Base-by-base conservation (phyloP, 495 filamentous ascomycete genomes). In the Echria macrotheca region DNA sequence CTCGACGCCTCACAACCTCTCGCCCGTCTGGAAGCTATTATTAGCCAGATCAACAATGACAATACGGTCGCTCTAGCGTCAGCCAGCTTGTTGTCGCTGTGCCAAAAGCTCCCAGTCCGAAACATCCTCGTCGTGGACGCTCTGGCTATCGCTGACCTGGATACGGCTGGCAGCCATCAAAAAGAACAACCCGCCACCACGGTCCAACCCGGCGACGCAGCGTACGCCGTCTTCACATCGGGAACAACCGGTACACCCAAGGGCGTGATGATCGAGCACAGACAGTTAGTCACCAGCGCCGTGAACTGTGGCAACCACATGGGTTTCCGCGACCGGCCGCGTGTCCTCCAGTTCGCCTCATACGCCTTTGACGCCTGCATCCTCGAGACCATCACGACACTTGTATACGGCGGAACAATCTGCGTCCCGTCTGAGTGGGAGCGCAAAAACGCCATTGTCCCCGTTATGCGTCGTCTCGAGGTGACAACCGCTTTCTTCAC, bases 191-290 rank as follows among this genome's bases (percentile, higher is more conserved):
- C 18, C 0, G 22, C 57, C 24, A n/a, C 23, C 17, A 18, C 47
- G 2, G 53, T 63, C 17, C 38, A 42, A 12, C 64, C 18, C 60
- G 52, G 37, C 29, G 60, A 68, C 52, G 24, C 51, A 8, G 64
- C 59, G 6, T 84, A 76, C 52, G 62, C 79, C 9, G 64, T 77
- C 6, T 81, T 74, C 50, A 81, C 79, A 1, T 70, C 73, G 59
- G 70, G 69, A 2, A 66, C 56, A 10, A 71, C 68, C 12, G 63
- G 70, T 3, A 25, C 50, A 35, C 69, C 68, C 6, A 57, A 63
- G 42, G 35, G 72, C 11, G 55, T 75, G 15, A 39, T 76, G 10
- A 59, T 70, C 8, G 54, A 69, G 15, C 72, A 74, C 33, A 74
- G 12, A 12, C 12, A 6, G 28, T 12, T 31, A 6, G 6, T 6